Evolutionary conservation across 2,329 filamentous ascomycete species (phyloP).

Genomic region (Penicillium rolfsii): DNA sequence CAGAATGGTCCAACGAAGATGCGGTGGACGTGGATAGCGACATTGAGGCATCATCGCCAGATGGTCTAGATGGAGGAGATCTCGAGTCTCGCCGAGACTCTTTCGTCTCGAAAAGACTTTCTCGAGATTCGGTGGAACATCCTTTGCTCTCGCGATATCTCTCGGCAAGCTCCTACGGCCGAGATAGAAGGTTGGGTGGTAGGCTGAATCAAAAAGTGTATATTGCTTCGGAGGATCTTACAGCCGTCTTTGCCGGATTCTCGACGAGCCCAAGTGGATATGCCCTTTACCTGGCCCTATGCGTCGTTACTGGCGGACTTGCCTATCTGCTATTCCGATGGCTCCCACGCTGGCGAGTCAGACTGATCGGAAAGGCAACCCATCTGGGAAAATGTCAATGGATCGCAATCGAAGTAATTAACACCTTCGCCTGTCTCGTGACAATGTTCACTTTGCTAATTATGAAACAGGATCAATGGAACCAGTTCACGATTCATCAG

Average conservation of each 20-base stretch:
- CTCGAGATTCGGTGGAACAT: slow-evolving; percentile 53
- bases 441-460: slow-evolving; percentile 29
- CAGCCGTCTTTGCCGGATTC: slow-evolving; percentile 91
- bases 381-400: slow-evolving; percentile 78
- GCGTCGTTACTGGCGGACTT: slow-evolving; percentile 71
- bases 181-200: slow-evolving; percentile 62
- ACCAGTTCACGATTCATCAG: slow-evolving; percentile 78
- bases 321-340: slow-evolving; percentile 85
- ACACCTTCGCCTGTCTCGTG: not conserved
- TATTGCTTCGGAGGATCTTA: slow-evolving; percentile 90
- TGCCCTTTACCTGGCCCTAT: slow-evolving; percentile 69
- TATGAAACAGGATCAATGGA: slow-evolving; percentile 79
- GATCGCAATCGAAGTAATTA: slow-evolving; percentile 81
- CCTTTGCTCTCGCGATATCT: slow-evolving; percentile 72
- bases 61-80: slow-evolving; percentile 45
- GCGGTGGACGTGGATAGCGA: slow-evolving; percentile 50
- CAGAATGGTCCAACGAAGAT: slow-evolving; percentile 56
- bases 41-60: slow-evolving; percentile 46
- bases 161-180: slow-evolving; percentile 70
- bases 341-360: slow-evolving; percentile 85
- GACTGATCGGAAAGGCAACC: slow-evolving; percentile 69
- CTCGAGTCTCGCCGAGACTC: slow-evolving; percentile 40
- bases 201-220: slow-evolving; percentile 87
- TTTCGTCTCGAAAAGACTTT: slow-evolving; percentile 39
- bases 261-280: slow-evolving; percentile 73